These are phyloP conservation scores for Stagonosporopsis tanaceti DNA, from an alignment of 2,329 filamentous ascomycete genomes.

Conservation along the genomic window DNA sequence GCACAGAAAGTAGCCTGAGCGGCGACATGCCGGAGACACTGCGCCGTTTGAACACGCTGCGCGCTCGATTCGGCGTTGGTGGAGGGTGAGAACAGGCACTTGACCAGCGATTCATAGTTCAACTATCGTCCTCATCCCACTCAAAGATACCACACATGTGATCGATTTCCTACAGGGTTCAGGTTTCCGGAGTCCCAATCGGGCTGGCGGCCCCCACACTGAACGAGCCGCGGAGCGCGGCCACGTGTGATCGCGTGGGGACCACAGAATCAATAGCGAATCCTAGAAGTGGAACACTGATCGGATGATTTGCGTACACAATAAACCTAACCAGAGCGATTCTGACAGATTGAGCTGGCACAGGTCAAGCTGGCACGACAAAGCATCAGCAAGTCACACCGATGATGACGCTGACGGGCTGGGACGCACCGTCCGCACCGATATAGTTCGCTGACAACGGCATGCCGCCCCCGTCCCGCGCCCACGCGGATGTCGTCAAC, in stretches of 20 bases:
- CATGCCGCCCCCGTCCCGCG: constrained; percentile 13
- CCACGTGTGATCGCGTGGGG: constrained; percentile 16
- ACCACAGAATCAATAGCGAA: neutral
- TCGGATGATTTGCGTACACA: neutral
- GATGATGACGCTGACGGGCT: constrained; percentile 23
- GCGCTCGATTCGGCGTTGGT: constrained; percentile 44
- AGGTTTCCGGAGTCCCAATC: neutral
- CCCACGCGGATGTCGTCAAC: constrained; percentile 12
- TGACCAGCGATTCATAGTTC: constrained; percentile 1
- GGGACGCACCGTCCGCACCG: constrained; percentile 28
- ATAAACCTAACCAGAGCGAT: neutral
- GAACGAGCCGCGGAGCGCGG: neutral
- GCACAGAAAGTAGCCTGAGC: constrained; percentile 34
- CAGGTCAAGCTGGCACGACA: neutral
- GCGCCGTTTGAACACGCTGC: constrained; percentile 44
- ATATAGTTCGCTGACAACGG: constrained; percentile 8
- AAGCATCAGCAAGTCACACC: constrained; percentile 22
- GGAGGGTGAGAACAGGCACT: constrained; percentile 35
- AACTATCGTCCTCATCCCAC: neutral
- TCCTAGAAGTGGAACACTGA: neutral
- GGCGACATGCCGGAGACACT: constrained; percentile 44
- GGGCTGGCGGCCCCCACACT: constrained; percentile 1
- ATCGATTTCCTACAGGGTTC: constrained; percentile 1
- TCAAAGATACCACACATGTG: neutral
- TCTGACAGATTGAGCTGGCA: constrained; percentile 5